Evolutionary conservation across 1,139 yeast genomes (phyloP).

Genomic region (Candida sojae): DNA sequence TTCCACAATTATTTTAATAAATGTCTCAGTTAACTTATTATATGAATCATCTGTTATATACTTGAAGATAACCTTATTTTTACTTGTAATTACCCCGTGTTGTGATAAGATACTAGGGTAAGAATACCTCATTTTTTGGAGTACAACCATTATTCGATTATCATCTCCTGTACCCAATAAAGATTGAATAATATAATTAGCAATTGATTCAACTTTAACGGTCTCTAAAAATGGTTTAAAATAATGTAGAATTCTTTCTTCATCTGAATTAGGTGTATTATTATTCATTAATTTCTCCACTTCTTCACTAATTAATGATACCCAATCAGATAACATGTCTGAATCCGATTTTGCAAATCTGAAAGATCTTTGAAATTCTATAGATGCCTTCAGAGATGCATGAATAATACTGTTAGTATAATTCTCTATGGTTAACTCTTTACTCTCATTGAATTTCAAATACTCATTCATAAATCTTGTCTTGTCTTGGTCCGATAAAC

Average conservation of each 20-base stretch:
- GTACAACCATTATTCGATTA: slow-evolving; percentile 1
- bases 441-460: slow-evolving; percentile 21
- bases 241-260: slow-evolving; percentile 8
- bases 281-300: slow-evolving; percentile 17
- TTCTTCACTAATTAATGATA: not conserved
- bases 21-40: slow-evolving; percentile 11
- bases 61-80: slow-evolving; percentile 2
- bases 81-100: not conserved
- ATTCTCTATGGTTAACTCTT: slow-evolving; percentile 29
- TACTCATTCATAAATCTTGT: slow-evolving; percentile 26
- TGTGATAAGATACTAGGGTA: slow-evolving; percentile 3
- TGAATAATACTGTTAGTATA: slow-evolving; percentile 11
- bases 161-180: slow-evolving; percentile 5
- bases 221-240: slow-evolving; percentile 10
- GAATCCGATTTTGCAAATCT: not conserved
- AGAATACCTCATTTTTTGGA: slow-evolving; percentile 5
- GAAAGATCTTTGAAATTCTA: not conserved
- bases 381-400: slow-evolving; percentile 1
- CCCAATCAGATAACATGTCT: slow-evolving; percentile 8
- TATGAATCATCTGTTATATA: slow-evolving; percentile 7
- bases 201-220: slow-evolving; percentile 6
- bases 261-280: slow-evolving; percentile 6
- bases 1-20: slow-evolving; percentile 23
- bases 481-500: slow-evolving; percentile 5
- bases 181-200: slow-evolving; percentile 6